These are phyloP conservation scores for Colletotrichum liaoningense DNA, from an alignment of 2,329 filamentous ascomycete species.

Conservation along the genomic window DNA sequence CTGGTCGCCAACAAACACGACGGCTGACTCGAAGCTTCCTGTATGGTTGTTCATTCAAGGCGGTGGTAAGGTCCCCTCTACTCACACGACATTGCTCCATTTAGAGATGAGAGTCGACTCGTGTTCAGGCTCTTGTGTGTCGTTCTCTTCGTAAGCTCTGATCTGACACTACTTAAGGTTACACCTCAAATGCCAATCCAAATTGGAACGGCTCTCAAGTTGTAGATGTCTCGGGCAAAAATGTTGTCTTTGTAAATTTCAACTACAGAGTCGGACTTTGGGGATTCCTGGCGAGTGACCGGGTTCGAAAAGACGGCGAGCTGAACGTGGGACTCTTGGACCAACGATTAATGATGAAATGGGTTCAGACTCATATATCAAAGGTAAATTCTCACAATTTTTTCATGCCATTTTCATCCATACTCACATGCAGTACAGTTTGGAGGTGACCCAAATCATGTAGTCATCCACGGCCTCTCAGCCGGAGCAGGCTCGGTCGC, in stretches of 20 bases:
- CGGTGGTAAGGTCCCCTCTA: conserved; percentile 43
- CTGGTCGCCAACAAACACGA: conserved; percentile 69
- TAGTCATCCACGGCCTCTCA: conserved; percentile 71
- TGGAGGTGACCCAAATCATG: conserved; percentile 67
- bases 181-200: conserved; percentile 58
- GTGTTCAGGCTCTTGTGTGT: background rate
- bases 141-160: background rate
- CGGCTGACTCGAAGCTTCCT: conserved; percentile 65
- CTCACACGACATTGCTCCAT: background rate
- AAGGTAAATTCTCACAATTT: conserved; percentile 45
- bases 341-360: conserved; percentile 69
- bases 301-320: conserved; percentile 64
- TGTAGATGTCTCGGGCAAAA: conserved; percentile 54
- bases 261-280: conserved; percentile 73
- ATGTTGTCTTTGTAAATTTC: conserved; percentile 69
- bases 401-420: background rate
- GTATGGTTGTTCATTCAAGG: conserved; percentile 72
- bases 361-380: conserved; percentile 70
- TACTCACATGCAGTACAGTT: conserved; percentile 50
- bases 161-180: conserved; percentile 47
- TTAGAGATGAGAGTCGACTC: background rate
- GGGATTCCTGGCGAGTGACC: conserved; percentile 71
- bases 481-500: conserved; percentile 70
- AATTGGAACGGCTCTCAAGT: conserved; percentile 63
- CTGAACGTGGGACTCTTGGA: conserved; percentile 75